Evolutionary conservation across 2,329 filamentous ascomycete genomes (phyloP).

Genomic region (Aschersonia sp.): DNA sequence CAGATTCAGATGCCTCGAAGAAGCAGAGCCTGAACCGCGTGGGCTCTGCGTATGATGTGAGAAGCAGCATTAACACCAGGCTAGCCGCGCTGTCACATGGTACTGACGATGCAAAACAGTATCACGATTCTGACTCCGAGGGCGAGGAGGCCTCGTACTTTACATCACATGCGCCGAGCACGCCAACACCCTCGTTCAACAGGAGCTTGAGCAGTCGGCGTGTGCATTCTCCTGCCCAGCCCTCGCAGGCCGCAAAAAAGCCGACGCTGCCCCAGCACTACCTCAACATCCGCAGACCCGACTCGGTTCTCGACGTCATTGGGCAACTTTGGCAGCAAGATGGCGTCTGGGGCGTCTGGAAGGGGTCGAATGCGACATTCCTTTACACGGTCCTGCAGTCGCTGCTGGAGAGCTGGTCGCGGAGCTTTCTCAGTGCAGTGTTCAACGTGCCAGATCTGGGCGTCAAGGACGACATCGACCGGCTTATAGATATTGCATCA

Average conservation of each 20-base stretch:
- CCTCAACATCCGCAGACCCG: constrained; percentile 56
- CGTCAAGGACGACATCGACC: constrained; percentile 61
- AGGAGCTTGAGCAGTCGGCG: constrained; percentile 19
- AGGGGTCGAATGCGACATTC: constrained; percentile 83
- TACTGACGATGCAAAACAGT: neutral
- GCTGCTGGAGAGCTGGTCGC: constrained; percentile 81
- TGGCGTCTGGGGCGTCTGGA: constrained; percentile 87
- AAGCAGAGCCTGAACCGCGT: constrained; percentile 17
- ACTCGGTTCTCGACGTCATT: constrained; percentile 76
- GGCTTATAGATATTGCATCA: constrained; percentile 56
- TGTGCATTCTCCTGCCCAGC: constrained; percentile 14
- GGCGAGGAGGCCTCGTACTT: constrained; percentile 77
- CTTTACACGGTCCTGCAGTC: constrained; percentile 78
- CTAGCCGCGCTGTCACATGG: neutral
- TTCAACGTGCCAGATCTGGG: constrained; percentile 80
- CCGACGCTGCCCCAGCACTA: constrained; percentile 34
- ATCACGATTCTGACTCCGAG: constrained; percentile 51
- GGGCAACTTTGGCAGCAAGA: constrained; percentile 81
- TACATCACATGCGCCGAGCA: constrained; percentile 45
- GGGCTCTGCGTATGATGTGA: constrained; percentile 18
- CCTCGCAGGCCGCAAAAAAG: constrained; percentile 11
- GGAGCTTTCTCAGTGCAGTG: constrained; percentile 78
- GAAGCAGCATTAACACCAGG: constrained; percentile 2
- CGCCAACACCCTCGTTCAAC: constrained; percentile 31
- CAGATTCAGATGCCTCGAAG: constrained; percentile 10